Evolutionary conservation across 306 rosid genomes (phyloP), one percentile per base, ranked within the genome.

Genomic region (Geum urbanum): DNA sequence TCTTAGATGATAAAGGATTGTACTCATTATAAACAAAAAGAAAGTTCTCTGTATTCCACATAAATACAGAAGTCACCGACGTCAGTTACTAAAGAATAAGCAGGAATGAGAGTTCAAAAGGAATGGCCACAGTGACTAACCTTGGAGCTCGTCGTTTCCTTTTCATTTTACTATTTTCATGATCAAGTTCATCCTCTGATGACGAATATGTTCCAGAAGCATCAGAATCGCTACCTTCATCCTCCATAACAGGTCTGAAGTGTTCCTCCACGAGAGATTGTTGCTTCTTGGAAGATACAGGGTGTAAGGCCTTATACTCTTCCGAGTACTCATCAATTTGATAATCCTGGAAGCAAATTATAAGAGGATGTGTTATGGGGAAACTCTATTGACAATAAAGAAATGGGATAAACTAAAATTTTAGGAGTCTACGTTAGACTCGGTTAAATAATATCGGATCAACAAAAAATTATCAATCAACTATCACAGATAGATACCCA

Each of bases 261-360:
- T 94, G 95, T 73, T 94, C 98, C 5, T 83, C 79, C 69, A 90
- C 70, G 76, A 88, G 69, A 63, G 94, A 90, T 68, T 84, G 80
- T 72, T 87, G 91, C 86, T 86, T 90, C 65, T 80, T 83, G 74
- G 97, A 83, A 78, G 96, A 78, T 79, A 87, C 74, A 37, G 98
- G 98, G 78, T 94, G 97, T 73, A 90, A 79, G 22, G 95, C 91
- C 74, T 84, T 66, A 81, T 88, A 90, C 75, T 94, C 97, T 65
- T 76, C 68, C 0, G 98, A 94, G 48, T 67, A 4, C 82, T 84
- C 89, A 58, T 90, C 82, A 63, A 90, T 88, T 82, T 88, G 86
- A 51, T 67, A 94, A n/a, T 88, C 85, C 97, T 90, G 80, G 63
- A 72, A 75, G 67, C 70, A 40, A 73, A 71, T 39, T 69, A 78